Percentiles rank a stretch among this genome's conserved stretches.
phyloP scores from a whole-genome alignment of 2,329 filamentous ascomycete species.

The Berkeleyomyces rouxiae region DNA sequence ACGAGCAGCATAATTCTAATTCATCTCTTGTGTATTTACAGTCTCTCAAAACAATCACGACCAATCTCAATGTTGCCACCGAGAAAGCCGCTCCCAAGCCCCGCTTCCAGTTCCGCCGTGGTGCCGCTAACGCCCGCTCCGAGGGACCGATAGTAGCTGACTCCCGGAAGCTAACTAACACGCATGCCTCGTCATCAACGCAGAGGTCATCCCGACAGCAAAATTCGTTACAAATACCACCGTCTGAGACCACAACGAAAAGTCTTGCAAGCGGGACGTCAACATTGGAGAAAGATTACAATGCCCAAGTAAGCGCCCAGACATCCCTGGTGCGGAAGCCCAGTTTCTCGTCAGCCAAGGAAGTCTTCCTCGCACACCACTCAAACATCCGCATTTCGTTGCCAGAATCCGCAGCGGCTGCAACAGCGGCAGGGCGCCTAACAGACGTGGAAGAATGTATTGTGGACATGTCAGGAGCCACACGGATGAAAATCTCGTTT shows the following conservation, averaged over 20 bases:
- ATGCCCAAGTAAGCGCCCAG: conserved; percentile 34
- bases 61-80: conserved; percentile 57
- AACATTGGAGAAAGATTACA: conserved; percentile 30
- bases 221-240: not conserved
- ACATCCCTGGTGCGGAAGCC: conserved; percentile 36
- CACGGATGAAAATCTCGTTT: conserved; percentile 41
- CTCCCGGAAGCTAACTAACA: conserved; percentile 26
- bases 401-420: conserved; percentile 50
- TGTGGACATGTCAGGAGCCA: conserved; percentile 62
- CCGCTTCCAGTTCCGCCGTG: conserved; percentile 62
- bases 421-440: conserved; percentile 57
- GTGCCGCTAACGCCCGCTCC: conserved; percentile 19
- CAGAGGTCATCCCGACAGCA: not conserved
- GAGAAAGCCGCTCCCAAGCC: conserved; percentile 53
- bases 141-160: conserved; percentile 22
- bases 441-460: conserved; percentile 54
- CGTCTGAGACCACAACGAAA: conserved; percentile 17
- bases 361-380: conserved; percentile 52
- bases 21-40: conserved; percentile 20
- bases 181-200: conserved; percentile 19
- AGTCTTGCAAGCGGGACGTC: not conserved
- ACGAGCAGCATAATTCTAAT: not conserved
- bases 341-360: conserved; percentile 43
- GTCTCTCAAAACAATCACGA: conserved; percentile 65
- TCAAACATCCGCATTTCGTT: conserved; percentile 58